A percentile compares a stretch with the other conserved stretches of the same genome.
Conservation (phyloP, 352 stramenopile species). For the Lagenidium giganteum region DNA sequence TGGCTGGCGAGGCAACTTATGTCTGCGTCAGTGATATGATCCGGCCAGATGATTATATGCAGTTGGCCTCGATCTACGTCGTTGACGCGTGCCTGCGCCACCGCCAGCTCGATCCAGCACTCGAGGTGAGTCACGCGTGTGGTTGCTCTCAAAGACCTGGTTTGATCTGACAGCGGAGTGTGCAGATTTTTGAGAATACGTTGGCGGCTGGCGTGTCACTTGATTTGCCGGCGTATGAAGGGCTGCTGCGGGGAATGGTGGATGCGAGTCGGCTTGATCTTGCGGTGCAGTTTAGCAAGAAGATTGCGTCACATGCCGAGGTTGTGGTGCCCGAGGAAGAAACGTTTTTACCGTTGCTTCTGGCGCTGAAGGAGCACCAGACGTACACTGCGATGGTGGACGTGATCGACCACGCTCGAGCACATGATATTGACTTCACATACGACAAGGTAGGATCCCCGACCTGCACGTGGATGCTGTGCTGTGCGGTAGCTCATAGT, state of each 20-base stretch:
- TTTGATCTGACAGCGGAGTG: not conserved
- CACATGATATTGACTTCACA: slow-evolving; percentile 46
- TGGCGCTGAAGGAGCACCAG: slow-evolving; percentile 27
- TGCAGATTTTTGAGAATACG: slow-evolving; percentile 53
- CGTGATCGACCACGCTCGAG: slow-evolving; percentile 32
- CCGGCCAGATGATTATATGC: slow-evolving; percentile 19
- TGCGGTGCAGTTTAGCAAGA: slow-evolving; percentile 42
- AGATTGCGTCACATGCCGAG: slow-evolving; percentile 35
- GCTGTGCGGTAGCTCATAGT: too few relatives aligned
- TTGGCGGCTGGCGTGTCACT: slow-evolving; percentile 45
- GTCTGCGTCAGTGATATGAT: too few relatives aligned
- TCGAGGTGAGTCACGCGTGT: slow-evolving; percentile 46
- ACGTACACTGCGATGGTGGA: slow-evolving; percentile 41
- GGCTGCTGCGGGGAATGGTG: slow-evolving; percentile 37
- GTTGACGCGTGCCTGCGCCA: slow-evolving; percentile 58
- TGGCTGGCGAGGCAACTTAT: not conserved
- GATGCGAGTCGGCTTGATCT: slow-evolving; percentile 38
- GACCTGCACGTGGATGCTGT: too few relatives aligned
- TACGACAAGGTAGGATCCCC: slow-evolving; percentile 15
- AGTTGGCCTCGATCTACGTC: slow-evolving; percentile 61
- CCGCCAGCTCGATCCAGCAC: slow-evolving; percentile 41
- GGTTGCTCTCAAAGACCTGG: not conserved
- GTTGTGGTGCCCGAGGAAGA: slow-evolving; percentile 37
- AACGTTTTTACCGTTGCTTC: slow-evolving; percentile 39
- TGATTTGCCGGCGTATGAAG: slow-evolving; percentile 54